These are phyloP conservation scores for Boletus rubescentipes DNA, from an alignment of 768 basidiomycete species.

Conservation along the genomic window DNA sequence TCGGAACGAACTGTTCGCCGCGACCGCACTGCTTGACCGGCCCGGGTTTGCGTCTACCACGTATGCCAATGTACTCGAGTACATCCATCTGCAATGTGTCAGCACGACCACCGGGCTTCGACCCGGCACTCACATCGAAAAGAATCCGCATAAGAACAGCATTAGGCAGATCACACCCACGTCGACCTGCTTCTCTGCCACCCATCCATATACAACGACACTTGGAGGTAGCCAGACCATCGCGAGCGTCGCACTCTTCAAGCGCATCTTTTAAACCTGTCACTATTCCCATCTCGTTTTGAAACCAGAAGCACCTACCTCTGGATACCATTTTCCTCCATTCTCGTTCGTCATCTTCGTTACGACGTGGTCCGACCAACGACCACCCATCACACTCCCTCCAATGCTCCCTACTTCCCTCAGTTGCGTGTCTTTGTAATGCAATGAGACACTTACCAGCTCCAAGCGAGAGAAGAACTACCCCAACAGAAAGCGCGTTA, in stretches of 20 bases:
- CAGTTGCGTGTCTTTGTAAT: neutral
- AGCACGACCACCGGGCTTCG: neutral
- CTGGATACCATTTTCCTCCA: conserved; percentile 54
- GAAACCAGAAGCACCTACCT: conserved; percentile 43
- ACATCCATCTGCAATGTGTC: conserved; percentile 46
- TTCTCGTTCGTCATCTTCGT: conserved; percentile 41
- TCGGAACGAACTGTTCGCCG: conserved; percentile 74
- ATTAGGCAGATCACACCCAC: conserved; percentile 68
- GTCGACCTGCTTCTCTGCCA: conserved; percentile 58
- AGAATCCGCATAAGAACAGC: conserved; percentile 73
- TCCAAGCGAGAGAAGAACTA: conserved; percentile 77
- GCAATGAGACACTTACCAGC: conserved; percentile 43
- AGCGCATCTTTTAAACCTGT: conserved; percentile 58
- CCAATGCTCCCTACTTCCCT: conserved; percentile 41
- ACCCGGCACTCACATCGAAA: conserved; percentile 56
- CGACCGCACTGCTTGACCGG: conserved; percentile 71
- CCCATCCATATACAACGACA: conserved; percentile 75
- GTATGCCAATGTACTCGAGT: conserved; percentile 74
- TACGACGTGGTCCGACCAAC: conserved; percentile 56
- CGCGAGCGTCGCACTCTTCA: conserved; percentile 59
- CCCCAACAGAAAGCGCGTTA: conserved; percentile 66
- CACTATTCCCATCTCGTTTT: neutral
- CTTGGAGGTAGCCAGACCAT: conserved; percentile 56
- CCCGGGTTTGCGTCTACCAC: conserved; percentile 86
- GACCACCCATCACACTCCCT: conserved; percentile 58